Conservation (phyloP, 495 filamentous ascomycete species). For the Neurospora tetraspora region DNA sequence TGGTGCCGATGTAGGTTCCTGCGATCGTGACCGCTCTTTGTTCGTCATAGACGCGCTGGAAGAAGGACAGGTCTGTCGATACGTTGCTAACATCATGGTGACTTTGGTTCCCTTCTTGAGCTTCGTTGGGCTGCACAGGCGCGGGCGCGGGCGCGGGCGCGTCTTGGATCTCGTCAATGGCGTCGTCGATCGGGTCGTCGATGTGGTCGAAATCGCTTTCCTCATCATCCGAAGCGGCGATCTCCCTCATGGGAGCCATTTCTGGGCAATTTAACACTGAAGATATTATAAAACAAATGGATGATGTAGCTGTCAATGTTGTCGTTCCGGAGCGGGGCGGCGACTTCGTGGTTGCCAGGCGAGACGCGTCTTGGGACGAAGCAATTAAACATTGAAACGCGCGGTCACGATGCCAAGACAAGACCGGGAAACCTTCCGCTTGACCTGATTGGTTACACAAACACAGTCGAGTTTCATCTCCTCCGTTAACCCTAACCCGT, state of each 20-base stretch:
- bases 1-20: neutral
- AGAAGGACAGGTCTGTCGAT: constrained; percentile 21
- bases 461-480: neutral
- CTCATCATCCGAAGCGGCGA: constrained; percentile 25
- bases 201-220: constrained; percentile 13
- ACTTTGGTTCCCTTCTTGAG: neutral
- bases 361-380: neutral
- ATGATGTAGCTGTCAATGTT: neutral
- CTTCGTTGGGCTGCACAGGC: neutral
- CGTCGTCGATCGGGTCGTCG: neutral
- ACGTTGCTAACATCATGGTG: constrained; percentile 6
- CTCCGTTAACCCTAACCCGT: neutral
- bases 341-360: neutral
- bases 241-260: constrained; percentile 16
- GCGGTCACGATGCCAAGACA: neutral
- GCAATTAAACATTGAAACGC: neutral
- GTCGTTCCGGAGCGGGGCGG: neutral
- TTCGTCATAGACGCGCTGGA: constrained; percentile 18
- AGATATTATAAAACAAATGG: neutral
- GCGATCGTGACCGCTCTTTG: neutral
- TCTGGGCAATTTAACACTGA: neutral
- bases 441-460: neutral
- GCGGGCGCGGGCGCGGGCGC: neutral
- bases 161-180: neutral
- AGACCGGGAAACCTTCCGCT: neutral